Base-by-base conservation (phyloP, 2,329 filamentous ascomycete species). In the Cadophora malorum region DNA sequence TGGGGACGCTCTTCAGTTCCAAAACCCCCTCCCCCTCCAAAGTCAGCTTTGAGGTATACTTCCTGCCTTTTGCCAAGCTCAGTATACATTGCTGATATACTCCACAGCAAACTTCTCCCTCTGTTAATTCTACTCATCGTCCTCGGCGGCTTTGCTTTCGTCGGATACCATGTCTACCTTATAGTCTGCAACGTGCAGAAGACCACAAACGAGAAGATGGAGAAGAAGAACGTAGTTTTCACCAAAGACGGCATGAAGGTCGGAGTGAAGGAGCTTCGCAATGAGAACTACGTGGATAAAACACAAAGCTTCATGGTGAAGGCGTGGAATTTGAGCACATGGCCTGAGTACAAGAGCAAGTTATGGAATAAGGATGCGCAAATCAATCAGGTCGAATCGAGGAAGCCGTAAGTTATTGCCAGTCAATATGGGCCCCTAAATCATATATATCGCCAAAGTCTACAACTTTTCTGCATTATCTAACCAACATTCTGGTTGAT, bases 191-290 rank as follows among this genome's bases (percentile, higher is more conserved):
- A 91, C 78, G 89, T 94, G 74, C 85, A 87, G 69, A 82, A 87
- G 68, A 84, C 86, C 67, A 90, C 91, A 58, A 86, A 85, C 60
- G 84, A 90, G 79, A 88, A 88, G 76, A 91, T 94, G 86, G 88
- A 90, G 78, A 88, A 88, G 81, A 91, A 91, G 81, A 91, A 94
- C 77, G 86, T 94, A 66, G 83, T 88, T 50, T 91, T 93, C 79
- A 90, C 89, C 49, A 92, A 91, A 78, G 91, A 93, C 66, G 91
- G 91, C 65, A 80, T 92, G 69, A 86, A 87, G 69, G 90, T 94
- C 55, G 89, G 89, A 60, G 85, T 94, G 69, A 91, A 90, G 80
- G 84, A 92, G 69, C 79, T 91, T 61, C 84, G 85, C 72, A 85
- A 86, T 64, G 91, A 94, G 80, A 86, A 85, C 59, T 92, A 93